A percentile compares a stretch with the other conserved stretches of the same genome.
These are phyloP conservation scores for Monilinia aucupariae DNA, from an alignment of 2,329 filamentous ascomycete species.

Conservation along the genomic window DNA sequence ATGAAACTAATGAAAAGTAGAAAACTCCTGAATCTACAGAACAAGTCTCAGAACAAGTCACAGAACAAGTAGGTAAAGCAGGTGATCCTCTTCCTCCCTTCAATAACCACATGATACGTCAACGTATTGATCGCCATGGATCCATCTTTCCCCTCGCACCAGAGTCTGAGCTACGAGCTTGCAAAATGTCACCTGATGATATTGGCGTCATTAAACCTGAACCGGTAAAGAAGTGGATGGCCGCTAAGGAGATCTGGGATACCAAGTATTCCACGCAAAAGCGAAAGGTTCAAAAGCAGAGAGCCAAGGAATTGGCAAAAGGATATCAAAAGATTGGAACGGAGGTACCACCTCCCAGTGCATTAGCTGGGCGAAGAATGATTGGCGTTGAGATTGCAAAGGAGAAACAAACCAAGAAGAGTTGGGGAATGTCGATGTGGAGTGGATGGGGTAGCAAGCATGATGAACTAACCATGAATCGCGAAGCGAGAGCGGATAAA, in stretches of 20 bases:
- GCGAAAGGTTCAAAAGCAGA: slow-evolving; percentile 65
- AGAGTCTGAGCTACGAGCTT: slow-evolving; percentile 60
- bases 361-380: slow-evolving; percentile 66
- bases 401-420: slow-evolving; percentile 55
- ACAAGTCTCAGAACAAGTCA: neutral
- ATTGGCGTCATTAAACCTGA: slow-evolving; percentile 76
- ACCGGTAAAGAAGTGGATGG: slow-evolving; percentile 79
- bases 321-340: slow-evolving; percentile 69
- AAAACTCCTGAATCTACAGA: slow-evolving; percentile 2
- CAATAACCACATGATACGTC: slow-evolving; percentile 82
- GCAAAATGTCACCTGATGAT: slow-evolving; percentile 53
- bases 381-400: slow-evolving; percentile 41
- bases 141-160: slow-evolving; percentile 62
- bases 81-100: slow-evolving; percentile 80
- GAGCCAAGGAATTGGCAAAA: slow-evolving; percentile 64
- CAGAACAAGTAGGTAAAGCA: slow-evolving; percentile 65
- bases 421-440: slow-evolving; percentile 77
- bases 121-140: slow-evolving; percentile 76
- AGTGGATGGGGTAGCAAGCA: slow-evolving; percentile 83
- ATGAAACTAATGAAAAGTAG: slow-evolving; percentile 17
- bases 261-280: slow-evolving; percentile 63
- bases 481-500: slow-evolving; percentile 49
- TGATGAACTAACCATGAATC: slow-evolving; percentile 66
- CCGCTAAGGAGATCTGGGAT: slow-evolving; percentile 68
- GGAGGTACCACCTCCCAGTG: slow-evolving; percentile 77